Evolutionary conservation across 2,329 filamentous ascomycete genomes (phyloP).

Genomic region (Stemphylium beticola): DNA sequence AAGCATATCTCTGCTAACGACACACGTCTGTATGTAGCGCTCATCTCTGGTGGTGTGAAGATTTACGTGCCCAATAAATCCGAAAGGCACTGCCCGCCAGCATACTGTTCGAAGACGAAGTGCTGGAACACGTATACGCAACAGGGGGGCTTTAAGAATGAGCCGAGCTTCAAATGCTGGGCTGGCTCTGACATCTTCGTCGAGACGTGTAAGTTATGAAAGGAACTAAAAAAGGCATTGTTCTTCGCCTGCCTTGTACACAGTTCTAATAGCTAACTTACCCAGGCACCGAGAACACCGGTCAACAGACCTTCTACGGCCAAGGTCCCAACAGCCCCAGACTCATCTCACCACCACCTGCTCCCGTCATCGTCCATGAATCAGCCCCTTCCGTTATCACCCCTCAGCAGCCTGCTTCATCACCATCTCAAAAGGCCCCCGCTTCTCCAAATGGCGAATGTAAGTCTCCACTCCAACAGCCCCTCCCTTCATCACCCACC

Average conservation of each 20-base stretch:
- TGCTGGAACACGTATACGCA: conserved; percentile 24
- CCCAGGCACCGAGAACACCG: conserved; percentile 16
- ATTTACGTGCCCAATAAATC: conserved; percentile 14
- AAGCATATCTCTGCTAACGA: not conserved
- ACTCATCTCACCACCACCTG: not conserved
- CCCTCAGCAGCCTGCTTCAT: not conserved
- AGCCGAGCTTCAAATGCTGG: conserved; percentile 27
- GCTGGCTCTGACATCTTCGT: conserved; percentile 25
- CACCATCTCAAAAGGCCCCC: not conserved
- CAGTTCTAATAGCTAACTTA: not conserved
- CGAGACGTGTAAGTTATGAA: conserved; percentile 20
- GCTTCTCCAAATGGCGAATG: not conserved
- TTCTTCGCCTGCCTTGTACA: too few relatives aligned
- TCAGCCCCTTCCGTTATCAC: not conserved
- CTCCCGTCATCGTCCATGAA: not conserved
- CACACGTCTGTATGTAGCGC: not conserved
- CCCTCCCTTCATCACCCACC: not conserved
- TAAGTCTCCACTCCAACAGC: not conserved
- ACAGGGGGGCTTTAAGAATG: conserved; percentile 21
- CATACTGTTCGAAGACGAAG: conserved; percentile 10
- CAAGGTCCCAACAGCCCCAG: not conserved
- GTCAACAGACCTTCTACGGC: conserved; percentile 8
- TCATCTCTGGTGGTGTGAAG: conserved; percentile 27
- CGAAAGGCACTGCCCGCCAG: conserved; percentile 6
- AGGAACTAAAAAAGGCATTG: too few relatives aligned